Base-by-base conservation (phyloP, 2,329 filamentous ascomycete genomes). In the Sordariomycetes sp. region DNA sequence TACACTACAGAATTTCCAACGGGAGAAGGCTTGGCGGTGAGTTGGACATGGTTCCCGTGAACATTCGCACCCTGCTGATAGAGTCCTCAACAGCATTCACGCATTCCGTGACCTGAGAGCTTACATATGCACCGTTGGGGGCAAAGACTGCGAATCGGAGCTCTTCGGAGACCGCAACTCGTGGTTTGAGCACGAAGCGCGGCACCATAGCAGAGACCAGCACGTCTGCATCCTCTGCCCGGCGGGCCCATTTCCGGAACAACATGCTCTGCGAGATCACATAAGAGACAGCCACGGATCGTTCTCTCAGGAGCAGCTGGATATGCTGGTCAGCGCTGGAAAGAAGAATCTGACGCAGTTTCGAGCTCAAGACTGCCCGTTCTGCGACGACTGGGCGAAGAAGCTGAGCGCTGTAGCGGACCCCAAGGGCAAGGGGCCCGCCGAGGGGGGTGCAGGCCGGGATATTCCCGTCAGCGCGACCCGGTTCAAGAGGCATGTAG, bases 11-110 rank as follows among this genome's bases (percentile, higher is more conserved):
- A 46, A 58, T 10, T 59, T 62, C 14, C 3, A 53, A 48, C 24
- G 12, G 2, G 60, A 63, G n/a, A 48, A 37, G 18, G n/a, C 57
- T 11, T 63, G 60, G 61, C 51, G 48, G 61, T 62, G 40, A 28
- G 53, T 34, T 53, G 16, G 48, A n/a, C 53, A 3, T n/a, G n/a
- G n/a, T n/a, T n/a, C n/a, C 53, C n/a, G 14, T 18, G 35, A 16
- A 4, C 20, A 10, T 20, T 22, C 10, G 6, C 22, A 22, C 46
- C 43, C 7, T 48, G 14, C 3, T 50, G 46, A 3, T 50, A n/a
- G 24, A 37, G 11, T 54, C 16, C 10, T 54, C 5, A 6, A n/a
- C 53, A 54, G 16, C n/a, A 25, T 25, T 32, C 53, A 54, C 20
- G 53, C 53, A 11, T 54, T 35, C 53, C 25, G 53, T 7, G 53